A percentile compares a stretch with the other conserved stretches of the same genome.
Evolutionary conservation across 208 protist genomes (phyloP).

Genomic region (Naegleria gruberi): DNA sequence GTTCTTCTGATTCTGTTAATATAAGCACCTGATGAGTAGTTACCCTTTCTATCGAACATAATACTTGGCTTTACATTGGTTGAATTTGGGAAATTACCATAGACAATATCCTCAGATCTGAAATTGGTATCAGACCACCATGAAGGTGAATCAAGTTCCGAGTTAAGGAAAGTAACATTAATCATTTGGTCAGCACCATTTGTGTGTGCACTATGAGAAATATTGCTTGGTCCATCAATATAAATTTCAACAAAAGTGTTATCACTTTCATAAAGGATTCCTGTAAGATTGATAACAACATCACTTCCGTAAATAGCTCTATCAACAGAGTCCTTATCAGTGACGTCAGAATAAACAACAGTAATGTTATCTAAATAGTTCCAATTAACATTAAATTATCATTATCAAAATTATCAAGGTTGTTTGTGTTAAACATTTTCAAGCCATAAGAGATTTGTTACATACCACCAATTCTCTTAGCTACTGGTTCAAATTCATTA

Average conservation of each 20-base stretch:
- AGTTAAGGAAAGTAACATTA: neutral
- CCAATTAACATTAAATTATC: neutral
- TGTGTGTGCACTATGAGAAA: neutral
- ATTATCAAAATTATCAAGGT: neutral
- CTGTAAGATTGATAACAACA: neutral
- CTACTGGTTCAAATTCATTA: neutral
- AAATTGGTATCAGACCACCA: neutral
- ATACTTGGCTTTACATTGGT: neutral
- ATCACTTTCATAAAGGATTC: neutral
- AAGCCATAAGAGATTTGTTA: no score
- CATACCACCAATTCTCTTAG: neutral
- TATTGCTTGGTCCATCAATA: neutral
- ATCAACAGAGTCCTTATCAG: neutral
- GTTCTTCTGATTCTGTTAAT: neutral
- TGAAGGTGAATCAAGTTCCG: neutral
- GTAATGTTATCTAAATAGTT: neutral
- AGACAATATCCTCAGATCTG: conserved; percentile 15
- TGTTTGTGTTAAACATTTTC: no score
- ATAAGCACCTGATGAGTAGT: neutral
- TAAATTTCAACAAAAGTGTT: neutral
- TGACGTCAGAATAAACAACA: neutral
- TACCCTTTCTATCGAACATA: neutral
- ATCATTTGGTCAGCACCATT: neutral
- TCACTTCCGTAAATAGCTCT: neutral
- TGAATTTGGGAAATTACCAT: neutral